Evolutionary conservation across 805 yeast genomes (phyloP), one percentile per base, ranked within the genome.

Genomic region (Pachysolen tannophilus): DNA sequence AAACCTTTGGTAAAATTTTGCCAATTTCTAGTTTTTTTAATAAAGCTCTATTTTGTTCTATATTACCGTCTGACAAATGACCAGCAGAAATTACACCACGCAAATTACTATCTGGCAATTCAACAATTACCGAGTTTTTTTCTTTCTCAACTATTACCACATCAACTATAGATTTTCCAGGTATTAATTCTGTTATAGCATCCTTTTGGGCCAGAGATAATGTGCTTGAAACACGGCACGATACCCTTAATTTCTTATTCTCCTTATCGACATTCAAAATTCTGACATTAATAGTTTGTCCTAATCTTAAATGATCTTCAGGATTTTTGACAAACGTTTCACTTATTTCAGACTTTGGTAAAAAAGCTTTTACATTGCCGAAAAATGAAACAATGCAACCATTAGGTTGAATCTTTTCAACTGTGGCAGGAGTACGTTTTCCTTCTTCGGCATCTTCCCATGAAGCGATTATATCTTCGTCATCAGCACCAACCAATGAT

Each of bases 301-400:
- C 95, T 11, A 82, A 51, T 44, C 76, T 77, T 46, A 90, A 69
- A 55, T 80, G 82, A 45, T 87, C 90, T 44, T 71, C 74, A 14
- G 95, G 87, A 37, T 75, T 73, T 34, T 66, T 69, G 26, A 88
- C 92, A 53, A 72, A 84, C 1, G 95, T 77, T 58, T 92, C 97
- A 35, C 94, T 81, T 48, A 92, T 83, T 61, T 92, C 97, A 36
- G 79, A 65, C 44, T 78, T 75, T 20, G 98, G 97, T 41, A 92
- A 63, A 53, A 75, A 88, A 0, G 87, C 98, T 44, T 68, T 73
- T 28, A 84, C 55, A 35, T 69, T 67, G 36, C 92, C 94, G 50
- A 85, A 88, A 51, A 92, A 87, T 11, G 87, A 73, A 6, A 92
- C 76, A 29, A 87, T 61, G 31, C 84, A 94, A 48, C 98, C 98